Conservation (phyloP, 495 filamentous ascomycete genomes). For the Aspergillus bridgeri region DNA sequence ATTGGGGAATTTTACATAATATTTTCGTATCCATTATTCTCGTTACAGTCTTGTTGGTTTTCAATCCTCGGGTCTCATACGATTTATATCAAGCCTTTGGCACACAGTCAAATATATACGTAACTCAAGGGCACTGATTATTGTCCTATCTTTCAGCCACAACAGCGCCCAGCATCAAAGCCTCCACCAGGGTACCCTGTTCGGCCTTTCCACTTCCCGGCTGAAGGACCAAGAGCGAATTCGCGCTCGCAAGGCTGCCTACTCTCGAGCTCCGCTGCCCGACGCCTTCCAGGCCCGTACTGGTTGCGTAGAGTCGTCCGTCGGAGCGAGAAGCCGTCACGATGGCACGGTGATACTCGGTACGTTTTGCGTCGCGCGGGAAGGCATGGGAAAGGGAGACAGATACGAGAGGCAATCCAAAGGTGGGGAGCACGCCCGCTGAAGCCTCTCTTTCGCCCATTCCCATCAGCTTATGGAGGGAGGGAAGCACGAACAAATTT, state of each 20-base stretch:
- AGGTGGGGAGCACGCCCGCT: constrained; percentile 34
- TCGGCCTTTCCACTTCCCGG: constrained; percentile 43
- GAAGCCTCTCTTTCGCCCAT: constrained; percentile 36
- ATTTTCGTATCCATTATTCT: too few relatives aligned
- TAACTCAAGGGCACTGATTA: too few relatives aligned
- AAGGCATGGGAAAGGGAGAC: constrained; percentile 73
- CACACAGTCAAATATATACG: too few relatives aligned
- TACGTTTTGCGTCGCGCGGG: constrained; percentile 64
- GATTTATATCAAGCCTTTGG: too few relatives aligned
- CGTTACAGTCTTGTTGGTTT: too few relatives aligned
- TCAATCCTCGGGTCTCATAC: too few relatives aligned
- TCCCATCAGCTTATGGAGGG: constrained; percentile 66
- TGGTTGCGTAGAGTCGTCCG: constrained; percentile 70
- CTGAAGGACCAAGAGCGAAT: constrained; percentile 78
- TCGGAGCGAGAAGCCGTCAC: constrained; percentile 56
- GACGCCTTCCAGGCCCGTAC: constrained; percentile 65
- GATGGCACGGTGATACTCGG: constrained; percentile 84
- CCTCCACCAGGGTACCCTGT: constrained; percentile 56
- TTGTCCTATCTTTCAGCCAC: constrained; percentile 23
- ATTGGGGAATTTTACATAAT: not conserved
- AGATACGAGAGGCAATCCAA: constrained; percentile 66
- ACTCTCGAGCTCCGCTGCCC: constrained; percentile 83
- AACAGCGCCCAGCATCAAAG: constrained; percentile 58
- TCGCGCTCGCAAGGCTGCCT: constrained; percentile 82
- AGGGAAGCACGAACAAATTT: constrained; percentile 89